Conservation (phyloP, 2,329 filamentous ascomycete species). For the Orbilia javanica region DNA sequence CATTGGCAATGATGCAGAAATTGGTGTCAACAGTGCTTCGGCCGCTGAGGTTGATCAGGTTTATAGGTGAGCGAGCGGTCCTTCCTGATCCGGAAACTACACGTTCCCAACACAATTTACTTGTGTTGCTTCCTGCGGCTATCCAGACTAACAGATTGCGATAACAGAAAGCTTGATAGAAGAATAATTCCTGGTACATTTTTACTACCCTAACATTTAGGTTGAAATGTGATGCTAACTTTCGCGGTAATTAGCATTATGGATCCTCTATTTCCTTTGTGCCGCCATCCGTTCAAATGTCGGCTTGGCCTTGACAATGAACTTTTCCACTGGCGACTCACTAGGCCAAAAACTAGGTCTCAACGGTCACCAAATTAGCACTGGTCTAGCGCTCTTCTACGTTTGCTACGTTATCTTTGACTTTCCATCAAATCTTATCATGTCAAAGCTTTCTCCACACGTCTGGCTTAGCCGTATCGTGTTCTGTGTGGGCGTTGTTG, state of each 20-base stretch:
- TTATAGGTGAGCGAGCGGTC: slow-evolving; percentile 63
- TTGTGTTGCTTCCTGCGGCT: neutral
- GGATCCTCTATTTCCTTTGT: slow-evolving; percentile 90
- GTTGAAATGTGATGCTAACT: neutral
- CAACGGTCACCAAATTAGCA: slow-evolving; percentile 81
- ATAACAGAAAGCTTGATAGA: slow-evolving; percentile 70
- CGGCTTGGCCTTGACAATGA: slow-evolving; percentile 95
- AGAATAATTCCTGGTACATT: slow-evolving; percentile 70
- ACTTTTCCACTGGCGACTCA: slow-evolving; percentile 77
- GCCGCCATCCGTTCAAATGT: slow-evolving; percentile 93
- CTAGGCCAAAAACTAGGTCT: slow-evolving; percentile 78
- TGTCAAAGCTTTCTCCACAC: slow-evolving; percentile 85
- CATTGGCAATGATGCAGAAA: slow-evolving; percentile 45
- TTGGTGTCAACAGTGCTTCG: slow-evolving; percentile 26
- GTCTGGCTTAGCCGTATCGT: slow-evolving; percentile 95
- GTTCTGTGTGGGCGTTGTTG: slow-evolving; percentile 85
- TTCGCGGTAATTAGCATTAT: slow-evolving; percentile 70
- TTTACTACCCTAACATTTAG: neutral
- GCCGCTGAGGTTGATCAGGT: slow-evolving; percentile 64
- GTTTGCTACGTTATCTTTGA: slow-evolving; percentile 93
- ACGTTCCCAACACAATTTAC: neutral
- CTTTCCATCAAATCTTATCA: slow-evolving; percentile 86
- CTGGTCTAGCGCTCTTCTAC: slow-evolving; percentile 88
- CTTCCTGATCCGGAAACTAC: slow-evolving; percentile 8
- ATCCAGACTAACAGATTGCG: slow-evolving; percentile 29